Base-by-base conservation (phyloP, 305 asterid species). In the Fraxinus latifolia region DNA sequence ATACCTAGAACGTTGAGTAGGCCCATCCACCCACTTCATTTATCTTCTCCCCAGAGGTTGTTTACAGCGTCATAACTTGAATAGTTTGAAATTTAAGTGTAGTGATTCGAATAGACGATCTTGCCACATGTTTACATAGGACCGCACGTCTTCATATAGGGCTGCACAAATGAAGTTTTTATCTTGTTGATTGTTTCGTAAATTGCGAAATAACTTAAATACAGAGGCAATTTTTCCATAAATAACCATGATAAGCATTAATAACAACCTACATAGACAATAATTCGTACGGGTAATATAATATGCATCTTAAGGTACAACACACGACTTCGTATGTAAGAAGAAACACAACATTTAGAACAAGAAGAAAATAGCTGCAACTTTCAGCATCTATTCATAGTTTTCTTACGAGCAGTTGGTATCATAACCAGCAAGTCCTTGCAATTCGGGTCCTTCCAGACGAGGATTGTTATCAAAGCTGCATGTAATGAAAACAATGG, bases 401-500 rank as follows among this genome's bases (percentile, higher is more conserved):
- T 84, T 78, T 85, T 42, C 74, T 85, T 85, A 94, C n/a, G 88
- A 84, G 91, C 98, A 94, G 84, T 93, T 91, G 79, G 97, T 90
- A 86, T 93, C 97, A 11, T 94, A 94, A 83, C 91, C 87, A 39
- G 93, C 98, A 76, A 91, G 97, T 81, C 98, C 98, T 88, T 83
- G 92, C 92, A 94, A 87, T 88, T 93, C 94, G 0, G 98, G 97
- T 72, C 97, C 98, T 89, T 94, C 97, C 77, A 94, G 90, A 31
- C 92, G 95, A 85, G 98, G 97, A 81, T 94, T 94, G 89, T 93
- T 90, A 93, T 90, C 94, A 31, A 92, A 94, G 89, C 98, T 94
- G 91, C 86, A 90, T 76, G 77, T 39, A 62, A 32, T 1, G 34
- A 74, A 53, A 5, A 82, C 3, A 70, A 71, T 71, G 25, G 47